These are phyloP conservation scores for Jackrogersella minutella DNA, from an alignment of 495 filamentous ascomycete species.

Conservation along the genomic window DNA sequence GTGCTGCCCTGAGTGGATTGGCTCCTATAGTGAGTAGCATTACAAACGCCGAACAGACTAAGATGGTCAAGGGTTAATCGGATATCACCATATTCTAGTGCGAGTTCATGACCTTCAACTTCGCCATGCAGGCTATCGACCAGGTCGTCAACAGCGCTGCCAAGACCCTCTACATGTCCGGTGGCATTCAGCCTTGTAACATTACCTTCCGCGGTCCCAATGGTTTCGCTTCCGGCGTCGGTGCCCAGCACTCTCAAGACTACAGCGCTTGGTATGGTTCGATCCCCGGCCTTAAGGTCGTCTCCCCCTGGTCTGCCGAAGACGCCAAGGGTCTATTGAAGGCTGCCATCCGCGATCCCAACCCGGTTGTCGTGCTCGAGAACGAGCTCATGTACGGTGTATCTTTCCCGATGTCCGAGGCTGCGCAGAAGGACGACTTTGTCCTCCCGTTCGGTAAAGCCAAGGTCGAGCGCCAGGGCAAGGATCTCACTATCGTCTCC, in stretches of 20 bases:
- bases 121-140: conserved; percentile 99
- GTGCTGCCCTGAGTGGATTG: conserved; percentile 91
- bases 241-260: conserved; percentile 97
- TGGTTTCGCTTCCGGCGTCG: conserved; percentile 95
- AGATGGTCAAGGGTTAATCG: conserved; percentile 22
- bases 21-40: conserved; percentile 82
- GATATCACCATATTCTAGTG: conserved; percentile 62
- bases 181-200: conserved; percentile 99
- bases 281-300: conserved; percentile 96
- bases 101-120: conserved; percentile 99
- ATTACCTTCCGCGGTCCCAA: conserved; percentile 99
- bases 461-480: conserved; percentile 95
- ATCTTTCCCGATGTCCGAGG: conserved; percentile 94
- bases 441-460: conserved; percentile 97
- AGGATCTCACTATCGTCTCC: conserved; percentile 93
- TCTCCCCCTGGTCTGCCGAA: conserved; percentile 93
- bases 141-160: conserved; percentile 99
- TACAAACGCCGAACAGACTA: neutral
- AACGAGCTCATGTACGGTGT: conserved; percentile 98
- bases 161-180: conserved; percentile 99
- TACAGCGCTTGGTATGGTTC: conserved; percentile 98
- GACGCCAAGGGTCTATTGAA: conserved; percentile 98
- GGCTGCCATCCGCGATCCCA: conserved; percentile 97
- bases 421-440: conserved; percentile 93
- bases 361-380: conserved; percentile 93